Conservation (phyloP, 2,329 filamentous ascomycete species). For the Mycosphaerelloides madeirae region DNA sequence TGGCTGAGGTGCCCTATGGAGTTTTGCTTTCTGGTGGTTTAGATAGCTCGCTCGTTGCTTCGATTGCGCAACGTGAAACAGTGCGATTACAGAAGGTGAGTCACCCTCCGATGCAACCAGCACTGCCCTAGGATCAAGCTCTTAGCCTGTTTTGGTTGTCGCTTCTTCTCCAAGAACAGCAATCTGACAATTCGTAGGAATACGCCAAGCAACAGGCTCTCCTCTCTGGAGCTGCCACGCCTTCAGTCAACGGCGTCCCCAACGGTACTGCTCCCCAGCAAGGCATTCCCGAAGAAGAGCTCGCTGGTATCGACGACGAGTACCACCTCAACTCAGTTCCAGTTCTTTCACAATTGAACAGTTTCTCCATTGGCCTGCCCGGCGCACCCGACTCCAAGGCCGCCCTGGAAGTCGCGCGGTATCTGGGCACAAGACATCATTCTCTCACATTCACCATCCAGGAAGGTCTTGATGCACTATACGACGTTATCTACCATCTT, state of each 20-base stretch:
- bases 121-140: no score
- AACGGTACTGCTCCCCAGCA: slow-evolving; percentile 43
- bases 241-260: slow-evolving; percentile 28
- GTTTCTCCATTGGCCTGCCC: slow-evolving; percentile 95
- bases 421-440: slow-evolving; percentile 96
- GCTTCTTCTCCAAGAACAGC: slow-evolving; percentile 38
- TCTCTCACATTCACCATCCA: slow-evolving; percentile 98
- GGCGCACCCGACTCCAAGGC: slow-evolving; percentile 89
- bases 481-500: slow-evolving; percentile 96
- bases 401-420: slow-evolving; percentile 88
- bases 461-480: slow-evolving; percentile 92
- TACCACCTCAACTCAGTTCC: slow-evolving; percentile 85
- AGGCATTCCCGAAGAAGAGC: slow-evolving; percentile 56
- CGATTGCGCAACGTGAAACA: slow-evolving; percentile 93
- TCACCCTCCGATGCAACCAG: no score
- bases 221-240: slow-evolving; percentile 28
- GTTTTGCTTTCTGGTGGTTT: slow-evolving; percentile 91
- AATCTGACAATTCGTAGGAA: slow-evolving; percentile 12
- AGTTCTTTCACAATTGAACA: slow-evolving; percentile 91
- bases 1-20: slow-evolving; percentile 98
- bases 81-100: slow-evolving; percentile 51
- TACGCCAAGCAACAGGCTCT: slow-evolving; percentile 40
- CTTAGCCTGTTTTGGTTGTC: no score
- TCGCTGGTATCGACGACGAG: slow-evolving; percentile 92
- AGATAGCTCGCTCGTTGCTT: slow-evolving; percentile 89